Percentiles rank a stretch among this genome's conserved stretches.
Evolutionary conservation across 2,329 filamentous ascomycete genomes (phyloP).

Genomic region (Ophiostoma piceae): DNA sequence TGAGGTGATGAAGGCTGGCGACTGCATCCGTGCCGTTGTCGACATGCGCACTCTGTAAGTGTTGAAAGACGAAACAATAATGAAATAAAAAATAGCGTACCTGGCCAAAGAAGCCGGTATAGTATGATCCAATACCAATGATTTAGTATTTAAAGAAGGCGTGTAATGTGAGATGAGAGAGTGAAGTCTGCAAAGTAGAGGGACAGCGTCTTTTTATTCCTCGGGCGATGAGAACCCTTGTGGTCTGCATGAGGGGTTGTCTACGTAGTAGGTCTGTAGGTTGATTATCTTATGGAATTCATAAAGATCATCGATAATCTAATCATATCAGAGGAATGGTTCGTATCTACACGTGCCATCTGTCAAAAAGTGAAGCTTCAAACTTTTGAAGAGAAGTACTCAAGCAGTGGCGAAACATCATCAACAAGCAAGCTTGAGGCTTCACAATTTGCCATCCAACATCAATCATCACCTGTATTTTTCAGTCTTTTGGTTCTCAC

Average conservation of each 20-base stretch:
- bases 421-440: neutral
- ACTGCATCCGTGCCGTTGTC: slow-evolving; percentile 94
- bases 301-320: no score
- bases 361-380: neutral
- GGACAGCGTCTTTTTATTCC: neutral
- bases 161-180: neutral
- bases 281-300: no score
- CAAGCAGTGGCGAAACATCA: neutral
- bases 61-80: neutral
- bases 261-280: neutral
- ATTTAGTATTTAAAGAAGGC: neutral
- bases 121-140: neutral
- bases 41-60: slow-evolving; percentile 44
- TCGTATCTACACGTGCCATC: no score
- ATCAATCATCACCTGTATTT: neutral
- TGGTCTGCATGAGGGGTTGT: neutral
- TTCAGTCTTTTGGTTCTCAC: neutral
- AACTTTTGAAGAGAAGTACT: neutral
- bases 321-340: no score
- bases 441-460: neutral
- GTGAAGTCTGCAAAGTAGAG: neutral
- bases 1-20: slow-evolving; percentile 88
- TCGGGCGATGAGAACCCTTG: neutral
- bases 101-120: neutral
- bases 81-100: neutral